Evolutionary conservation across 2,329 filamentous ascomycete genomes (phyloP).

Genomic region (Paraconiothyrium brasiliense): DNA sequence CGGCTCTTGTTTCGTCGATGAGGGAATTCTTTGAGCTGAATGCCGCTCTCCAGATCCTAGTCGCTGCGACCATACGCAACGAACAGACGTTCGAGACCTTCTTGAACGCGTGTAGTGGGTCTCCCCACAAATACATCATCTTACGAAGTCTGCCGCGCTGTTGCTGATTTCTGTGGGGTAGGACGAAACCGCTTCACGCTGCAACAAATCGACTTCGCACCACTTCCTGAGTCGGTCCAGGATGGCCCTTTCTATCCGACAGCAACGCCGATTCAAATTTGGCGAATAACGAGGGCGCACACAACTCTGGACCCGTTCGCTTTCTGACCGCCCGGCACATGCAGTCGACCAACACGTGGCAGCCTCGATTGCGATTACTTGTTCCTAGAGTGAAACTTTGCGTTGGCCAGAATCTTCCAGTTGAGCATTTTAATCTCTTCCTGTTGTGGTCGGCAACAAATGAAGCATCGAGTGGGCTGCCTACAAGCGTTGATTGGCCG

Average conservation of each 20-base stretch:
- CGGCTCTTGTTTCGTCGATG: conserved; percentile 71
- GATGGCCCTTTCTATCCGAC: conserved; percentile 72
- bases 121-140: conserved; percentile 40
- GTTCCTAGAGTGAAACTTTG: conserved; percentile 16
- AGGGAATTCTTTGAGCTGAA: conserved; percentile 68
- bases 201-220: conserved; percentile 42
- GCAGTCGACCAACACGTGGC: conserved; percentile 30
- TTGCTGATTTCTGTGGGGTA: conserved; percentile 51
- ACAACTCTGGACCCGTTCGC: conserved; percentile 33
- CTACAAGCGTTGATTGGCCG: conserved; percentile 31
- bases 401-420: conserved; percentile 20
- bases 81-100: conserved; percentile 73
- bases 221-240: conserved; percentile 55
- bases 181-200: conserved; percentile 49
- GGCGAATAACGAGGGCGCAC: conserved; percentile 49
- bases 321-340: conserved; percentile 28
- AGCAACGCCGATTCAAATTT: conserved; percentile 68
- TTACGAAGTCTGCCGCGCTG: conserved; percentile 34
- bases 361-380: conserved; percentile 28
- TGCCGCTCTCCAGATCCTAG: conserved; percentile 67
- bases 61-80: conserved; percentile 77
- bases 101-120: conserved; percentile 64
- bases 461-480: conserved; percentile 30
- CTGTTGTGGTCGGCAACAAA: conserved; percentile 12
- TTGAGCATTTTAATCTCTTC: conserved; percentile 23